phyloP scores from a whole-genome alignment of 2,329 filamentous ascomycete genomes.

The Xylariaceae sp. region DNA sequence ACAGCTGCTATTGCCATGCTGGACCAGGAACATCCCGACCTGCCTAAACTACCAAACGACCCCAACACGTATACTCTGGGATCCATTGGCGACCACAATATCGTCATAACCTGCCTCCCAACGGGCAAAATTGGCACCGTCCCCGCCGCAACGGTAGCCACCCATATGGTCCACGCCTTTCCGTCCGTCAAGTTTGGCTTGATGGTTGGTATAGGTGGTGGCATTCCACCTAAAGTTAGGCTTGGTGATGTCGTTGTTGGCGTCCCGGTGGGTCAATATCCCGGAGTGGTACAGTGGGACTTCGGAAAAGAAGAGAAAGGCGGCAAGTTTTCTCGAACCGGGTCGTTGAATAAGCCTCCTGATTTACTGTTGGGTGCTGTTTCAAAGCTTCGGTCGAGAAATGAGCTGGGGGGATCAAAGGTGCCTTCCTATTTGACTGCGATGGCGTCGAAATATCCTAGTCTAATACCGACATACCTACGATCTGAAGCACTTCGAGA shows the following conservation, averaged over 20 bases:
- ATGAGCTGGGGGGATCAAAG: conserved; percentile 12
- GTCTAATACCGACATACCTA: conserved; percentile 16
- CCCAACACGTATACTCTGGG: conserved; percentile 21
- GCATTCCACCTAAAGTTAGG: conserved; percentile 17
- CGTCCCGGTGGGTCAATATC: conserved; percentile 8
- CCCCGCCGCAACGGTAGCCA: conserved; percentile 31
- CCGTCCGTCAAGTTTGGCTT: conserved; percentile 34
- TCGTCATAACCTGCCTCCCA: conserved; percentile 22
- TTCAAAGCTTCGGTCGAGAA: conserved; percentile 7
- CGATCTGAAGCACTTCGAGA: conserved; percentile 16
- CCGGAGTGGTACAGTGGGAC: conserved; percentile 26
- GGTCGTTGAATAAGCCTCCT: conserved; percentile 19
- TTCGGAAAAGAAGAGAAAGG: conserved; percentile 16
- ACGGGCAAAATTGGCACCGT: conserved; percentile 31
- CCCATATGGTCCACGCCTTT: conserved; percentile 31
- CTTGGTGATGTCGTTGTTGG: conserved; percentile 28
- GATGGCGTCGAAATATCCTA: conserved; percentile 15
- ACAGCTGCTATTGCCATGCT: conserved; percentile 21
- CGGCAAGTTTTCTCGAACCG: conserved; percentile 16
- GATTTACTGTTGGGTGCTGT: conserved; percentile 17
- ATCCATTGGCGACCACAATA: conserved; percentile 17
- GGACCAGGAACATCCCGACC: conserved; percentile 17
- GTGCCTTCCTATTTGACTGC: conserved; percentile 18
- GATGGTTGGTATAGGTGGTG: conserved; percentile 41
- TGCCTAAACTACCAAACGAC: conserved; percentile 10